Percentiles rank a stretch among this genome's conserved stretches.
phyloP scores from a whole-genome alignment of 441 rosid genomes.

The Theobroma grandiflorum region DNA sequence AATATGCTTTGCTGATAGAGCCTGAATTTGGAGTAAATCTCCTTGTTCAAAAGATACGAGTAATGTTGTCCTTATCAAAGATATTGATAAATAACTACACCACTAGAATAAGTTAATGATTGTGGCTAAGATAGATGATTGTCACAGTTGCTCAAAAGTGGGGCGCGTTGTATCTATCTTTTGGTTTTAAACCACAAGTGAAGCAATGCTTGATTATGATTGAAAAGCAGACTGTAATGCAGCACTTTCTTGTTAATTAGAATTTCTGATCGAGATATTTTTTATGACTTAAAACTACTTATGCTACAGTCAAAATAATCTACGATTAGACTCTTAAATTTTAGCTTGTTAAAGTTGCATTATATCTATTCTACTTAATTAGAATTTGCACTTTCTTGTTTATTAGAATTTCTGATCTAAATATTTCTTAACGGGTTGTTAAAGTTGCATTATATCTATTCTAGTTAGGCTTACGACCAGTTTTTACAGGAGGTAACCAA shows the following conservation, averaged over 20 bases:
- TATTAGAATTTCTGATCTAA: too few species aligned
- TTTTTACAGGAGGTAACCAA: background rate
- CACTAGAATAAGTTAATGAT: background rate
- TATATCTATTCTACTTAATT: too few species aligned
- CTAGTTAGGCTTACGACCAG: background rate
- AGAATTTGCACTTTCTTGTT: too few species aligned
- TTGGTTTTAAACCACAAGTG: background rate
- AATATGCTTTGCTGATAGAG: conserved; percentile 29
- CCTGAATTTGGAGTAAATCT: conserved; percentile 38
- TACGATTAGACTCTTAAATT: background rate
- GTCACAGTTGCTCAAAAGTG: background rate
- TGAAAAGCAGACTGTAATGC: background rate
- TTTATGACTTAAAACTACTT: background rate
- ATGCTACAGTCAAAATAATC: background rate
- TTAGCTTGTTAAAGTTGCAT: background rate
- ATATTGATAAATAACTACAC: background rate
- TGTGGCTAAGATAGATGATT: background rate
- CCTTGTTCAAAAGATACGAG: background rate
- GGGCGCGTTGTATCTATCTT: background rate
- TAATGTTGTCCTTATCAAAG: background rate
- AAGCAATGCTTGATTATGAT: background rate
- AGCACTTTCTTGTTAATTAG: background rate
- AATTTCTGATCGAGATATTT: background rate
- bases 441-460: background rate
- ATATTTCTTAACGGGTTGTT: too few species aligned